Evolutionary conservation across 2,329 filamentous ascomycete genomes (phyloP).

Genomic region (Arthrobotrys megalospora): DNA sequence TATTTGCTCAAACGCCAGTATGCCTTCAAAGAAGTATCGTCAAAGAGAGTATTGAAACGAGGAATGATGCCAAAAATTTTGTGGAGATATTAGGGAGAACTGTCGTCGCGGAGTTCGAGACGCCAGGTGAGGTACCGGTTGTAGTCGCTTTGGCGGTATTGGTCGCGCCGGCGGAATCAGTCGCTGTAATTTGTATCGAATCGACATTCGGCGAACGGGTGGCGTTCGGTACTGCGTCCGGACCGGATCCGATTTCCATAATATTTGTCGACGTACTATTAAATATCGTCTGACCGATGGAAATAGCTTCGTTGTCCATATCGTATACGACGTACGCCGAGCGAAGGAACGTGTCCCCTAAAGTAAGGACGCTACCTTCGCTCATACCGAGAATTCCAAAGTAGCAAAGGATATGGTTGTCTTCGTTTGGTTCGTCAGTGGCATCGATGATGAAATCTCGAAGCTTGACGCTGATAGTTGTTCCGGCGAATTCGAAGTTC

Average conservation of each 20-base stretch:
- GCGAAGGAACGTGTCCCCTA: constrained; percentile 82
- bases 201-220: constrained; percentile 71
- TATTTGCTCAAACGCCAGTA: constrained; percentile 50
- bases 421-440: constrained; percentile 70
- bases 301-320: constrained; percentile 79
- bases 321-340: constrained; percentile 84
- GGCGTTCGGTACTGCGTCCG: constrained; percentile 72
- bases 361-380: constrained; percentile 71
- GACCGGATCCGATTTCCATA: constrained; percentile 73
- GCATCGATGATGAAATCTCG: constrained; percentile 72
- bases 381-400: constrained; percentile 78
- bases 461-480: constrained; percentile 73
- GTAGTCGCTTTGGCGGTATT: constrained; percentile 32
- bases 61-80: constrained; percentile 27
- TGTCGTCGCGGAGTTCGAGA: constrained; percentile 32
- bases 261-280: constrained; percentile 72
- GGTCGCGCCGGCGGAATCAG: constrained; percentile 1
- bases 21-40: constrained; percentile 48
- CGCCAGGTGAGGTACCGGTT: constrained; percentile 26
- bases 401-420: constrained; percentile 74
- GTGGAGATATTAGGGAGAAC: background rate
- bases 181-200: constrained; percentile 62
- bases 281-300: constrained; percentile 78
- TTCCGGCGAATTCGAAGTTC: constrained; percentile 73
- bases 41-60: constrained; percentile 47